Evolutionary conservation across 768 basidiomycete species (phyloP), one percentile per base, ranked within the genome.

Genomic region (Cyclocybe aegerita): DNA sequence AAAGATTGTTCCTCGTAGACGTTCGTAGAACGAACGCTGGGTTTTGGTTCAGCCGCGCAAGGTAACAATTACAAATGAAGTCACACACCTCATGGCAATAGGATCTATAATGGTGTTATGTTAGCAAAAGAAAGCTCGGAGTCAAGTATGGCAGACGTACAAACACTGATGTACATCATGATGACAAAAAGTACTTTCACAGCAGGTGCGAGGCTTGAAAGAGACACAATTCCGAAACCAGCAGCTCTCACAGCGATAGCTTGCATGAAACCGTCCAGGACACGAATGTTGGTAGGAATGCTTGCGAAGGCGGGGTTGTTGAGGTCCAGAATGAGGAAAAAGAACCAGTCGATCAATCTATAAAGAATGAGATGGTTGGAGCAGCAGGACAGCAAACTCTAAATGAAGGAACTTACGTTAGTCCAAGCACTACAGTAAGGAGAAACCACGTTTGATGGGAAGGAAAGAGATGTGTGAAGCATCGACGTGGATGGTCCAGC

Each of bases 381-480:
- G 8, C 8, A 45, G 29, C 15, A 31, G 32, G 29, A 3, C 3
- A 16, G 33, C 11, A 41, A 2, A 37, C 10, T 17, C 5, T 4
- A 39, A 45, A 15, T 38, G 9, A 16, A 39, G 16, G 31, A n/a
- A 62, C 84, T 45, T 60, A 93, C 93, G 82, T 92, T 33, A 96
- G 70, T 0, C 72, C 56, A 3, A 89, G 34, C 16, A 97, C 74
- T 16, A 95, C 65, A 1, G 80, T 78, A 1, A 92, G 54, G 4
- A 97, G 80, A 58, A 96, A 90, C 91, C 93, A 93, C 3, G 94
- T 97, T 63, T 97, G 94, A 60, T 94, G 91, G 0, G 92, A 85
- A 0, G 93, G 93, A 58, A 96, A 96, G 7, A 96, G 78, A 64
- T 93, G 90, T 9, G 93, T 81, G 61, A 89, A 95, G 67, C 93